Percentiles rank a stretch among this genome's conserved stretches.
phyloP scores from a whole-genome alignment of 345 rosid genomes.

The Eucalyptus paniculata region DNA sequence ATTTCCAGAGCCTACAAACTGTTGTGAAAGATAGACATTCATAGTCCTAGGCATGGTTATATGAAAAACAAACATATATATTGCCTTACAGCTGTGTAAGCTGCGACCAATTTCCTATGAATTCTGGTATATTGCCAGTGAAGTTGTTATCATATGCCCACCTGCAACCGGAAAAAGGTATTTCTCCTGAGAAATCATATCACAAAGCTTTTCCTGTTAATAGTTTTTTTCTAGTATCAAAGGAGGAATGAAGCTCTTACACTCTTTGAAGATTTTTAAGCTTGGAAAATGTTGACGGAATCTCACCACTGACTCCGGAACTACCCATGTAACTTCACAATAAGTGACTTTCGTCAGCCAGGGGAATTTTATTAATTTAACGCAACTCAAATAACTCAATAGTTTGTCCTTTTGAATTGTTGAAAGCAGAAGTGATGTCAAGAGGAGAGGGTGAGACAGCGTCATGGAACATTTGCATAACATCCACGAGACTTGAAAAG shows the following conservation, averaged over 20 bases:
- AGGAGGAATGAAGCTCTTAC: neutral
- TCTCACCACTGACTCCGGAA: neutral
- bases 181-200: neutral
- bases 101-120: neutral
- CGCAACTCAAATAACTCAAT: neutral
- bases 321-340: neutral
- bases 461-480: neutral
- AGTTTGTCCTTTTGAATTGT: neutral
- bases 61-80: neutral
- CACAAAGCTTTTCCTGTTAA: neutral
- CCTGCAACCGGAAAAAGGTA: neutral
- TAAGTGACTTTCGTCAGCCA: neutral
- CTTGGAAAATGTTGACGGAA: neutral
- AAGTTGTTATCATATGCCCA: neutral
- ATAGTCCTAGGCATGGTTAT: neutral
- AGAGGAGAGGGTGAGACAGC: neutral
- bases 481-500: neutral
- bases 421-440: neutral
- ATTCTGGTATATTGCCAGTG: neutral
- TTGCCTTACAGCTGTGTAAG: neutral
- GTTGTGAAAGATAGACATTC: neutral
- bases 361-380: neutral
- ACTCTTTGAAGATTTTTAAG: neutral
- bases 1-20: neutral
- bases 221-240: neutral